Conservation (phyloP, 1,284 basidiomycete species). For the Puccinia hordei region DNA sequence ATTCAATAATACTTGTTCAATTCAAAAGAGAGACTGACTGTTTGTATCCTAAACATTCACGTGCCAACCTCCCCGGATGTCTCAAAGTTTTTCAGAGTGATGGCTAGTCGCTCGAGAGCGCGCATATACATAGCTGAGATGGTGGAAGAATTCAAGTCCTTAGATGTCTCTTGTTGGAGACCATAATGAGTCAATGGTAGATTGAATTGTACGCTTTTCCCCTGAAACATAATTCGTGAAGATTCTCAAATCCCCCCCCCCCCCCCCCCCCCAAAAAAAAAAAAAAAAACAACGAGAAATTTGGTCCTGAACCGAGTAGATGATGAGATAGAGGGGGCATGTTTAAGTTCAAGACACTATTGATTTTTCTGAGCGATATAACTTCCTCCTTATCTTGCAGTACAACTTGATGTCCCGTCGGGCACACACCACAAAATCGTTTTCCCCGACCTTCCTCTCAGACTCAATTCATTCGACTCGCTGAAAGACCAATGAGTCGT, state of each 20-base stretch:
- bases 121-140: no score
- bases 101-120: no score
- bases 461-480: background rate
- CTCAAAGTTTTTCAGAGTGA: no score
- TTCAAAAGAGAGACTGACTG: no score
- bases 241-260: background rate
- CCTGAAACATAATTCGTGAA: background rate
- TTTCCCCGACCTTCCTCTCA: background rate
- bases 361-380: background rate
- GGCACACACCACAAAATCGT: background rate
- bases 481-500: background rate
- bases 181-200: no score
- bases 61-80: no score
- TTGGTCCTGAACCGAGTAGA: conserved; percentile 8
- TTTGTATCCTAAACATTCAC: no score
- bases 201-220: no score
- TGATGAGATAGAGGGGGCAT: background rate
- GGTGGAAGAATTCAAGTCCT: no score
- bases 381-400: background rate
- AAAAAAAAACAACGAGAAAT: background rate
- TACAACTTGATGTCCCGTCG: background rate
- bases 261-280: no score
- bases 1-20: no score
- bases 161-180: no score
- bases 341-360: background rate